A percentile compares a stretch with the other conserved stretches of the same genome.
Evolutionary conservation across 2,329 filamentous ascomycete species (phyloP).

Genomic region (Acarospora socialis): DNA sequence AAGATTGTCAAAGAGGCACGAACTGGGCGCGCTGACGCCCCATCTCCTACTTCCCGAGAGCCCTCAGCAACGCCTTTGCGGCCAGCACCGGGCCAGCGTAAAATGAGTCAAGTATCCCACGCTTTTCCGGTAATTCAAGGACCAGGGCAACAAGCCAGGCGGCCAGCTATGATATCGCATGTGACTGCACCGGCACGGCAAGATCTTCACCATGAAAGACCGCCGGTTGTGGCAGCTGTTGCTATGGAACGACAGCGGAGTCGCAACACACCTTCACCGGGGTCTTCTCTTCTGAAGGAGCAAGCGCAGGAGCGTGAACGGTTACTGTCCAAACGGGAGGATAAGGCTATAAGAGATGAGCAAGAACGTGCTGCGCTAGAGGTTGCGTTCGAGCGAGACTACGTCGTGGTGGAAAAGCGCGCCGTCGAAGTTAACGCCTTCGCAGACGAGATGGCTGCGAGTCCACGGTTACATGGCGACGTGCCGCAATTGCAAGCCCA

Average conservation of each 20-base stretch:
- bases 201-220: conserved; percentile 11
- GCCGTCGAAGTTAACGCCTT: conserved; percentile 95
- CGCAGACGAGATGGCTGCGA: conserved; percentile 84
- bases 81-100: too few relatives aligned
- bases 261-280: conserved; percentile 23
- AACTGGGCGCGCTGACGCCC: too few relatives aligned
- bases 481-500: conserved; percentile 34
- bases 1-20: too few relatives aligned
- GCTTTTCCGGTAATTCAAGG: conserved; percentile 10
- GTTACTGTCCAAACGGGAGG: conserved; percentile 8
- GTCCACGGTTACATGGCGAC: conserved; percentile 46
- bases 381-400: conserved; percentile 80
- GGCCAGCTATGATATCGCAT: conserved; percentile 14
- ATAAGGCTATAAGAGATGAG: conserved; percentile 24
- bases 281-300: conserved; percentile 25
- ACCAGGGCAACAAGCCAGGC: conserved; percentile 8
- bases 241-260: conserved; percentile 13
- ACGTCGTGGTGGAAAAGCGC: conserved; percentile 88
- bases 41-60: too few relatives aligned
- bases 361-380: conserved; percentile 64
- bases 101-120: too few relatives aligned
- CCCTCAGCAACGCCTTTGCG: too few relatives aligned
- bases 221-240: conserved; percentile 4
- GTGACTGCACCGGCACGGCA: conserved; percentile 17
- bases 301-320: conserved; percentile 10